Percentiles rank a stretch among this genome's conserved stretches.
Conservation (phyloP, 345 rosid genomes). For the Linum trigynum region DNA sequence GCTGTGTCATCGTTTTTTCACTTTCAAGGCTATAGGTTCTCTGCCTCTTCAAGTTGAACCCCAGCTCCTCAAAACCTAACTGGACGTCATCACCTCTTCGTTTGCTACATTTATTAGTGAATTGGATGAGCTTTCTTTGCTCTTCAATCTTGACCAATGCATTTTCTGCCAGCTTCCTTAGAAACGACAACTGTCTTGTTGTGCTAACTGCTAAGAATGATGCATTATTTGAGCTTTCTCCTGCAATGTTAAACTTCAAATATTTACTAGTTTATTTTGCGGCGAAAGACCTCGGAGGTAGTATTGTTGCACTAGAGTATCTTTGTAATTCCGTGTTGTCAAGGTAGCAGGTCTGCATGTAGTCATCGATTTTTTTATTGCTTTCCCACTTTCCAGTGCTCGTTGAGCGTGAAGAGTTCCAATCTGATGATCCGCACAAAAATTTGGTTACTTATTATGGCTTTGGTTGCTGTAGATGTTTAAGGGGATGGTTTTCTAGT, state of each 20-base stretch:
- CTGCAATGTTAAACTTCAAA: neutral
- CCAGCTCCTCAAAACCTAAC: neutral
- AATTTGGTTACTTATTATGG: neutral
- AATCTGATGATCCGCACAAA: neutral
- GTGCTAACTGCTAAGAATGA: neutral
- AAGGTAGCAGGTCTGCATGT: neutral
- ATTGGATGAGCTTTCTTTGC: neutral
- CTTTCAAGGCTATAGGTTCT: neutral
- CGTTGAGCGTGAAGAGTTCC: neutral
- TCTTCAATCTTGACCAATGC: neutral
- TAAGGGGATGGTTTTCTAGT: neutral
- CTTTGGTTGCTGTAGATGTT: neutral
- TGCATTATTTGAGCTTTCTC: neutral
- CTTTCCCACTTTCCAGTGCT: neutral
- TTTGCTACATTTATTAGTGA: neutral
- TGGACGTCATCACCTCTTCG: neutral
- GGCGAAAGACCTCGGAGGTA: neutral
- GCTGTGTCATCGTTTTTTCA: neutral
- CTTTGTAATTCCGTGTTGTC: neutral
- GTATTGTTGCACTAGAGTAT: neutral
- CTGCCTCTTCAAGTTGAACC: neutral
- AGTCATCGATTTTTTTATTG: neutral
- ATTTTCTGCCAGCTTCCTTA: neutral
- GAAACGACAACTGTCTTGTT: neutral
- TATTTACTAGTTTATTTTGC: neutral